Evolutionary conservation across 2,329 filamentous ascomycete species (phyloP).

Genomic region (Ilyonectria sp.): DNA sequence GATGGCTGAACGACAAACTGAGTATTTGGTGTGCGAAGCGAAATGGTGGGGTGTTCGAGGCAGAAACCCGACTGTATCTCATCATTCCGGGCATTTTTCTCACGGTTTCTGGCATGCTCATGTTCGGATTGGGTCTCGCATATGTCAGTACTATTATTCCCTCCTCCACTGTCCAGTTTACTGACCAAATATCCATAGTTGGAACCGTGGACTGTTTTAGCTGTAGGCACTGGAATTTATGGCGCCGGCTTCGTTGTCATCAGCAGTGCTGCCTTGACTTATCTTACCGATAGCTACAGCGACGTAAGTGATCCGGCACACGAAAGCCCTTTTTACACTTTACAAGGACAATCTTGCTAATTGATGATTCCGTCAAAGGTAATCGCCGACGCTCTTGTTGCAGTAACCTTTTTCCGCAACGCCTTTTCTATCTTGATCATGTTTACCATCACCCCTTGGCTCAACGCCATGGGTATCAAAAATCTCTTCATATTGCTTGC

Average conservation of each 20-base stretch:
- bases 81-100: conserved; percentile 46
- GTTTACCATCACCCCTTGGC: conserved; percentile 42
- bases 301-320: conserved; percentile 46
- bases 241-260: conserved; percentile 55
- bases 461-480: conserved; percentile 41
- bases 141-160: conserved; percentile 43
- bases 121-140: conserved; percentile 54
- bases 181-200: conserved; percentile 41
- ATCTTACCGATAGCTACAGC: conserved; percentile 55
- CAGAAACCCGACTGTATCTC: conserved; percentile 58
- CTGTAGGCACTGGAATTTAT: conserved; percentile 54
- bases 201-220: conserved; percentile 57
- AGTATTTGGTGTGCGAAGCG: conserved; percentile 54
- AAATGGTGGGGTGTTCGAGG: conserved; percentile 59
- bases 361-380: conserved; percentile 28
- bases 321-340: too few species aligned
- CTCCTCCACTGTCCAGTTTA: neutral
- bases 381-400: conserved; percentile 45
- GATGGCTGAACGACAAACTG: conserved; percentile 56
- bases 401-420: conserved; percentile 44
- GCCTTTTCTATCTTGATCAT: conserved; percentile 40
- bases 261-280: conserved; percentile 52
- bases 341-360: too few species aligned
- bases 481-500: neutral
- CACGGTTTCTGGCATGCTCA: conserved; percentile 52